These are phyloP conservation scores for Lachancea dasiensis DNA, from an alignment of 805 yeast genomes.

Conservation along the genomic window DNA sequence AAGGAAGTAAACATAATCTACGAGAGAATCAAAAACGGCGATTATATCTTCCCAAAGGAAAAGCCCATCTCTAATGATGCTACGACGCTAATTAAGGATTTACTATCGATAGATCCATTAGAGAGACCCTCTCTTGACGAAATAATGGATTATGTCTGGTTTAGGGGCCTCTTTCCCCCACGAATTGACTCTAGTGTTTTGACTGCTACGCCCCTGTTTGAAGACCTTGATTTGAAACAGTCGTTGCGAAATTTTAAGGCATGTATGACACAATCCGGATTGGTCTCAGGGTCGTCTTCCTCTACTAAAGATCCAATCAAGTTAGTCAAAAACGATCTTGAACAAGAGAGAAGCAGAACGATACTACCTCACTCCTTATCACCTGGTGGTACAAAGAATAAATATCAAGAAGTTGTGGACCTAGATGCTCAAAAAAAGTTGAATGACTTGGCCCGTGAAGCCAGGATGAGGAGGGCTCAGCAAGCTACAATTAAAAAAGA, in stretches of 20 bases:
- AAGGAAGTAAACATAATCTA: constrained; percentile 89
- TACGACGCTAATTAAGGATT: constrained; percentile 58
- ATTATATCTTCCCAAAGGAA: constrained; percentile 70
- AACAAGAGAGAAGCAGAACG: constrained; percentile 59
- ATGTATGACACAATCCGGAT: constrained; percentile 60
- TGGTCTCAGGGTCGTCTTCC: constrained; percentile 31
- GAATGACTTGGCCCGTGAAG: constrained; percentile 32
- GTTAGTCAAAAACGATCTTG: constrained; percentile 60
- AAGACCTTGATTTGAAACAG: constrained; percentile 50
- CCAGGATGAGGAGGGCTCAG: constrained; percentile 32
- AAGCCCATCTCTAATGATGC: constrained; percentile 66
- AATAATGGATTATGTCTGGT: constrained; percentile 80
- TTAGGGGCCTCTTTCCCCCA: constrained; percentile 81
- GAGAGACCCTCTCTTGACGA: constrained; percentile 77
- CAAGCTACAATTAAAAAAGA: constrained; percentile 28
- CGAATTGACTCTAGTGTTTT: constrained; percentile 41
- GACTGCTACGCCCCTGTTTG: constrained; percentile 58
- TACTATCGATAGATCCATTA: constrained; percentile 71
- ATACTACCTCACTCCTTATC: constrained; percentile 85
- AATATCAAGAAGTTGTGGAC: constrained; percentile 68
- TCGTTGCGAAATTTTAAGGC: constrained; percentile 61
- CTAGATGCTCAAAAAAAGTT: constrained; percentile 31
- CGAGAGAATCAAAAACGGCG: constrained; percentile 81
- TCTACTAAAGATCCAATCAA: constrained; percentile 58
- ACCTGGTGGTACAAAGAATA: constrained; percentile 84